Evolutionary conservation across 495 filamentous ascomycete genomes (phyloP).

Genomic region (Mycothermus thermophilus): DNA sequence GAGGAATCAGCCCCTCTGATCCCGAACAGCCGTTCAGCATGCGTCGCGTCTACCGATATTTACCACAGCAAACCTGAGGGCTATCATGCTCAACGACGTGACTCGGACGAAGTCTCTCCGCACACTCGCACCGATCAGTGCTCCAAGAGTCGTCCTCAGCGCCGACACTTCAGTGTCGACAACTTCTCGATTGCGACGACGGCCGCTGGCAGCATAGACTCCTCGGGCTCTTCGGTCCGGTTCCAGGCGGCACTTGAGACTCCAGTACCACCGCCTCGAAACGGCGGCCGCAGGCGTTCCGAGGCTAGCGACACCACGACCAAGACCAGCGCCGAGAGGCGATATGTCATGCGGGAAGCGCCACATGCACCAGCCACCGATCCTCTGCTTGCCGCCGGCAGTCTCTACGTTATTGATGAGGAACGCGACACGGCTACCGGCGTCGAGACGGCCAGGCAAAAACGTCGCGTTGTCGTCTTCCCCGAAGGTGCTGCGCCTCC

Average conservation of each 20-base stretch:
- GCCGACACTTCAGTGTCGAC: slow-evolving; percentile 20
- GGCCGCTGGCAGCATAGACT: slow-evolving; percentile 8
- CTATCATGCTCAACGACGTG: background rate
- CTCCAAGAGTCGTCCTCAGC: slow-evolving; percentile 5
- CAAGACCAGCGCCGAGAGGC: slow-evolving; percentile 8
- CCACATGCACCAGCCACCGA: slow-evolving; percentile 19
- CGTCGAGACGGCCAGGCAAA: slow-evolving; percentile 2
- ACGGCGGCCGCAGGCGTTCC: background rate
- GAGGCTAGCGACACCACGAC: background rate
- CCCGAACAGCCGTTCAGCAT: background rate
- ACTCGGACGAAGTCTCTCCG: slow-evolving; percentile 2
- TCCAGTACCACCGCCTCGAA: background rate
- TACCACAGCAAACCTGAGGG: background rate
- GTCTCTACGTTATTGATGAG: slow-evolving; percentile 18
- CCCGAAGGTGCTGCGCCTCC: slow-evolving; percentile 15
- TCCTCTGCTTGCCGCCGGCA: slow-evolving; percentile 17
- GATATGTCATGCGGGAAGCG: slow-evolving; percentile 18
- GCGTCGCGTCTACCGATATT: background rate
- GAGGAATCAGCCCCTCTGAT: slow-evolving; percentile 18
- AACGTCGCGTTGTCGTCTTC: slow-evolving; percentile 20
- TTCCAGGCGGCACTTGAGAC: slow-evolving; percentile 17
- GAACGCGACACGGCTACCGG: slow-evolving; percentile 2
- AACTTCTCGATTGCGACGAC: slow-evolving; percentile 16
- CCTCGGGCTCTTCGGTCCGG: slow-evolving; percentile 9
- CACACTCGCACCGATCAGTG: slow-evolving; percentile 1